Conservation (phyloP, 495 filamentous ascomycete species). For the Ascobolus immersus region DNA sequence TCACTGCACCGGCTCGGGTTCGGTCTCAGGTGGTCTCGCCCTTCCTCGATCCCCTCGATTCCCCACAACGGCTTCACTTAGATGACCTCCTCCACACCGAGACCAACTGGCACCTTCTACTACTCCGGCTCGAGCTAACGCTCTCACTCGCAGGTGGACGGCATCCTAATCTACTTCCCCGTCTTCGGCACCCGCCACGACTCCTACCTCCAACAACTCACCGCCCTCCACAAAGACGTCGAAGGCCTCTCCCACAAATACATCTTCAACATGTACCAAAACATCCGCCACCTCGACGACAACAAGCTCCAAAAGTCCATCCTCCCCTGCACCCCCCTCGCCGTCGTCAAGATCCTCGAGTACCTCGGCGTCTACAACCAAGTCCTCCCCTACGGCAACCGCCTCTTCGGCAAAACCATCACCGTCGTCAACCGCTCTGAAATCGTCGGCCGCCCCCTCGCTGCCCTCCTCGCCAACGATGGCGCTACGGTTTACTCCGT, state of each 20-base stretch:
- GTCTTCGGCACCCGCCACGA: constrained; percentile 70
- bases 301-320: constrained; percentile 61
- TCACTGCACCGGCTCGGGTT: constrained; percentile 91
- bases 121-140: no score
- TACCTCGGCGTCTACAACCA: constrained; percentile 88
- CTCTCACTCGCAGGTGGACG: no score
- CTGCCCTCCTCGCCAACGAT: constrained; percentile 88
- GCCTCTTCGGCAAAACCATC: constrained; percentile 70
- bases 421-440: constrained; percentile 88
- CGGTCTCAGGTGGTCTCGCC: no score
- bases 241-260: constrained; percentile 84
- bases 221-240: constrained; percentile 71
- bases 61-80: no score
- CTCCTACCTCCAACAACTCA: constrained; percentile 85
- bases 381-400: constrained; percentile 81
- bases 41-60: no score
- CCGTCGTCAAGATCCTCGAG: constrained; percentile 88
- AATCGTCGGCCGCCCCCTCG: constrained; percentile 79
- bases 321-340: constrained; percentile 82
- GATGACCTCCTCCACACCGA: no score
- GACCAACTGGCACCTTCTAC: no score
- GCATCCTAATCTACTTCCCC: constrained; percentile 95
- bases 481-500: constrained; percentile 86
- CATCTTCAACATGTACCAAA: constrained; percentile 99
- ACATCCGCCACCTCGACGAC: constrained; percentile 76